These are phyloP conservation scores for Botrytis medusae DNA, from an alignment of 2,329 filamentous ascomycete species.

Conservation along the genomic window DNA sequence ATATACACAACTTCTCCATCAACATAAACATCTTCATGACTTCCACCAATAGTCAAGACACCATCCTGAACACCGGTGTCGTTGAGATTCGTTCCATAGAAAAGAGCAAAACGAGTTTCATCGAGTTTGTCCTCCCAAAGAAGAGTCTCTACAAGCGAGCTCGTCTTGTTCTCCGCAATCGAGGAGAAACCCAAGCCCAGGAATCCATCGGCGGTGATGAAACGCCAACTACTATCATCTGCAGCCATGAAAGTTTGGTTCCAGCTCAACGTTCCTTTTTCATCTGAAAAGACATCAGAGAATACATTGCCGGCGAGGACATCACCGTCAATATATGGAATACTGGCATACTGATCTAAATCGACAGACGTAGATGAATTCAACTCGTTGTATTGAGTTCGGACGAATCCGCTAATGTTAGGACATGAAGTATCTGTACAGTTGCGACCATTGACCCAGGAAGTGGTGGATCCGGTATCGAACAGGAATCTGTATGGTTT, in stretches of 20 bases:
- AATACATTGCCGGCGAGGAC: neutral
- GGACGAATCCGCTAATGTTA: neutral
- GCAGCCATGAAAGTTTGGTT: constrained; percentile 18
- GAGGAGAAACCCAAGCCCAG: constrained; percentile 18
- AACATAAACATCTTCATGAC: constrained; percentile 14
- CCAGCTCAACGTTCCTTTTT: neutral
- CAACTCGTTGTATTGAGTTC: neutral
- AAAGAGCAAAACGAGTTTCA: constrained; percentile 6
- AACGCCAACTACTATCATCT: neutral
- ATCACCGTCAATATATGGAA: neutral
- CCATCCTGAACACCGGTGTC: neutral
- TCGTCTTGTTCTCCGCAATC: neutral
- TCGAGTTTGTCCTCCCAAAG: constrained; percentile 12
- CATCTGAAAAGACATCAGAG: constrained; percentile 8
- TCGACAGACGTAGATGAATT: constrained; percentile 1
- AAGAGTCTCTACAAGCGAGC: constrained; percentile 10
- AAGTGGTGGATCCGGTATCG: constrained; percentile 15
- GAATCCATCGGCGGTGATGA: neutral
- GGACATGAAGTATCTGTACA: constrained; percentile 2
- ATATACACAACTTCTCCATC: constrained; percentile 10
- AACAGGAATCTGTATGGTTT: constrained; percentile 3
- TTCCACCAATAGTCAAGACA: constrained; percentile 10
- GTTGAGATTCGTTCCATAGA: constrained; percentile 5
- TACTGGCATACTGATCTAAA: neutral
- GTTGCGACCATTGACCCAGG: neutral